Conservation (phyloP, 139 green algal species). For the Coelastrella sp. region DNA sequence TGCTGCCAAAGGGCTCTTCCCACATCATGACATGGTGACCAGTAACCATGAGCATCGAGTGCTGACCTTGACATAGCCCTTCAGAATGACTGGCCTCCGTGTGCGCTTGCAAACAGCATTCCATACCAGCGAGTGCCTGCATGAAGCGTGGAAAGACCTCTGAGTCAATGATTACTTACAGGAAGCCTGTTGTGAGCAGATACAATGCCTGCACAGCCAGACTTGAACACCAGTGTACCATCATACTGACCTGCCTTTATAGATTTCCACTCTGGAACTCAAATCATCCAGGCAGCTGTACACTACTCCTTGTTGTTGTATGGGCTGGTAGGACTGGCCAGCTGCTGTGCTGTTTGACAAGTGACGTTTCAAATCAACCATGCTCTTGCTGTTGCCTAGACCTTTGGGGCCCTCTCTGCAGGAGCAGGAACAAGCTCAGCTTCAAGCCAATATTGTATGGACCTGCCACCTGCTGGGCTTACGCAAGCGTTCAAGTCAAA, state of each 20-base stretch:
- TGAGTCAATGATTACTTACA: neutral
- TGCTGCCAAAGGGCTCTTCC: neutral
- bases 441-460: no score
- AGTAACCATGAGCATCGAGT: neutral
- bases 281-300: conserved; percentile 44
- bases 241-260: conserved; percentile 39
- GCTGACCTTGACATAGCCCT: conserved; percentile 50
- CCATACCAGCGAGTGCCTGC: conserved; percentile 54
- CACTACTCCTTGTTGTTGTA: neutral
- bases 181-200: neutral
- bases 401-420: conserved; percentile 2
- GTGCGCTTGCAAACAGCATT: conserved; percentile 29
- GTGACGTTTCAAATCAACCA: neutral
- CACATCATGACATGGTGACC: neutral
- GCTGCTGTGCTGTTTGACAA: neutral
- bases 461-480: no score
- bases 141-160: neutral
- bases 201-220: neutral
- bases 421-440: neutral
- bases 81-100: conserved; percentile 46
- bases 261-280: conserved; percentile 42
- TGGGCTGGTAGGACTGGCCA: neutral
- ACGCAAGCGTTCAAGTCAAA: no score
- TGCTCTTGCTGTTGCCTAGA: conserved; percentile 32
- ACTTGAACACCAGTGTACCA: no score